Percentiles rank a stretch among this genome's conserved stretches.
Conservation (phyloP, 2,329 filamentous ascomycete species). For the Colletotrichum tropicicola region DNA sequence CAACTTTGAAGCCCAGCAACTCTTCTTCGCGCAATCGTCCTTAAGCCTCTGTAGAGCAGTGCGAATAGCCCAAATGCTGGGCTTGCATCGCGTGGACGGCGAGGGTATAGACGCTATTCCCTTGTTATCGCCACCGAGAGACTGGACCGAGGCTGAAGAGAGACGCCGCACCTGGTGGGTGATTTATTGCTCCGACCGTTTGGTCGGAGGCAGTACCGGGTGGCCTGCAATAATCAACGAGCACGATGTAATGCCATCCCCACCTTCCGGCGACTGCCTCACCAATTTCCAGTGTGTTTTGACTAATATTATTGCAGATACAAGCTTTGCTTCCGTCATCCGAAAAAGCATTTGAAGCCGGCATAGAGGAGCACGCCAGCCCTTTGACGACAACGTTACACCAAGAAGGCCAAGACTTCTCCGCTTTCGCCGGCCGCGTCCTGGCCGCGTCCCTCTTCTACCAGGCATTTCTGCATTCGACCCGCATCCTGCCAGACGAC, state of each 20-base stretch:
- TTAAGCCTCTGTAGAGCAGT: slow-evolving; percentile 70
- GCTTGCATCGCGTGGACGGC: slow-evolving; percentile 72
- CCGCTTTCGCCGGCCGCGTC: slow-evolving; percentile 66
- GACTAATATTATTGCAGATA: slow-evolving; percentile 43
- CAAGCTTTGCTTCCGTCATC: slow-evolving; percentile 69
- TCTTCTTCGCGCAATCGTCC: slow-evolving; percentile 75
- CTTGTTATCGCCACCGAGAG: slow-evolving; percentile 68
- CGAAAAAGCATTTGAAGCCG: slow-evolving; percentile 68
- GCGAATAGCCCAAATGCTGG: slow-evolving; percentile 71
- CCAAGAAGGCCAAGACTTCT: slow-evolving; percentile 57
- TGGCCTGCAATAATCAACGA: slow-evolving; percentile 77
- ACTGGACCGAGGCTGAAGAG: slow-evolving; percentile 75
- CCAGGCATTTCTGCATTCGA: slow-evolving; percentile 67
- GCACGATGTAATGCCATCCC: slow-evolving; percentile 56
- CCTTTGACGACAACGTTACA: slow-evolving; percentile 59
- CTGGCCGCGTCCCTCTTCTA: slow-evolving; percentile 68
- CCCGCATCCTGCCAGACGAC: slow-evolving; percentile 67
- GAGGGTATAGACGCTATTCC: slow-evolving; percentile 69
- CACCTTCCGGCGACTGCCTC: neutral
- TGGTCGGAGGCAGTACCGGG: slow-evolving; percentile 76
- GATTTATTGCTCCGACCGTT: slow-evolving; percentile 71
- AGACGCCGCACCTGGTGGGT: slow-evolving; percentile 74
- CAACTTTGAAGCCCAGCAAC: slow-evolving; percentile 73
- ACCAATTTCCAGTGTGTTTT: neutral
- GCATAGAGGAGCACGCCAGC: slow-evolving; percentile 59